Percentiles rank a stretch among this genome's conserved stretches.
phyloP scores from a whole-genome alignment of 495 filamentous ascomycete genomes.

The Penicilliopsis zonata region DNA sequence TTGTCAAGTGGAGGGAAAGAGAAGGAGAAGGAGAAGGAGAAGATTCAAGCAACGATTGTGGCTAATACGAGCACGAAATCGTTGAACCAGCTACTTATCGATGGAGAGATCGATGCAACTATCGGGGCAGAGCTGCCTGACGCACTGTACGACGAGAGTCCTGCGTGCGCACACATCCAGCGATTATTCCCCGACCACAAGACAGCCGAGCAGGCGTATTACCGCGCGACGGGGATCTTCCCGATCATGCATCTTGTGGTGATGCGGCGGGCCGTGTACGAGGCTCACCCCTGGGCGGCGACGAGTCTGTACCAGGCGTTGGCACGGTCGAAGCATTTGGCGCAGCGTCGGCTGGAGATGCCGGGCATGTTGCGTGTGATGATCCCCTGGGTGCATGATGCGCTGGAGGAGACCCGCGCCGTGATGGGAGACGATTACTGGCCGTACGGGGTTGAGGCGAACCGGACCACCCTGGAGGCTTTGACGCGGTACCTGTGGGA shows the following conservation, averaged over 20 bases:
- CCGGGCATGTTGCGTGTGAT: neutral
- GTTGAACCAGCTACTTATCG: conserved; percentile 22
- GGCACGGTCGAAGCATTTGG: neutral
- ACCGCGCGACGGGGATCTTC: conserved; percentile 22
- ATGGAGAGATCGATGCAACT: conserved; percentile 26
- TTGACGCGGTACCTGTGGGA: conserved; percentile 15
- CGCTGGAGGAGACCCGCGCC: neutral
- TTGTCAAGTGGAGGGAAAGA: conserved; percentile 12
- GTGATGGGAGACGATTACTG: conserved; percentile 11
- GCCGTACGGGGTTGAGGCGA: conserved; percentile 21
- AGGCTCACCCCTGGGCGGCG: neutral
- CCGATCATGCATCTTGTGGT: conserved; percentile 32
- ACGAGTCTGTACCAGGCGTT: neutral
- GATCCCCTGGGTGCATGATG: neutral
- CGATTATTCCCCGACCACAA: conserved; percentile 27
- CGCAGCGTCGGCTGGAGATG: neutral
- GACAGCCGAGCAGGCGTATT: conserved; percentile 24
- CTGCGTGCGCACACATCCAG: conserved; percentile 11
- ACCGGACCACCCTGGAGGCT: conserved; percentile 20
- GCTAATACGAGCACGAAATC: conserved; percentile 15
- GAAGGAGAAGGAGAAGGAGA: too few relatives aligned
- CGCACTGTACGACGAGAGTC: conserved; percentile 15
- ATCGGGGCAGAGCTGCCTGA: conserved; percentile 23
- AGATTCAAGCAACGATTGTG: too few relatives aligned
- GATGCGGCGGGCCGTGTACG: conserved; percentile 6